A percentile compares a stretch with the other conserved stretches of the same genome.
Evolutionary conservation across 1,139 yeast genomes (phyloP).

Genomic region (Suhomyces bribrorum): DNA sequence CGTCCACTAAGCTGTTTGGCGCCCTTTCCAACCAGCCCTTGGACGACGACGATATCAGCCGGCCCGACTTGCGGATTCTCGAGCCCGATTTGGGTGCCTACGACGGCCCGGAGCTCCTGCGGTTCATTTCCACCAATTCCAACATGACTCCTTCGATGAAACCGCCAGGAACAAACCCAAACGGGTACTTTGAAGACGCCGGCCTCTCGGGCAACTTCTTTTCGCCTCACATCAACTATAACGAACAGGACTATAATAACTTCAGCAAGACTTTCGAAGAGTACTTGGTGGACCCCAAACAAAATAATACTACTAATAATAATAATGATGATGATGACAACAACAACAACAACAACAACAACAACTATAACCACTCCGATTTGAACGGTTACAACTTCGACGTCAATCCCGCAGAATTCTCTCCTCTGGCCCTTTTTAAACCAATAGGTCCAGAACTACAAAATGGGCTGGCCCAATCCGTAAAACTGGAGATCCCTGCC

Average conservation of each 20-base stretch:
- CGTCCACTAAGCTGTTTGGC: conserved; percentile 9
- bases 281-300: conserved; percentile 8
- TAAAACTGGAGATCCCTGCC: neutral
- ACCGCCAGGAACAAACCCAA: conserved; percentile 36
- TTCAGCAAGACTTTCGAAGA: conserved; percentile 12
- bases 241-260: conserved; percentile 12
- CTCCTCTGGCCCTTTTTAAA: conserved; percentile 7
- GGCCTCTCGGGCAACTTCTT: conserved; percentile 8
- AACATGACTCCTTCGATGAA: conserved; percentile 44
- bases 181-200: conserved; percentile 37
- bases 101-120: conserved; percentile 14
- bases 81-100: conserved; percentile 24
- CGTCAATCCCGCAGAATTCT: conserved; percentile 12
- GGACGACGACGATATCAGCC: conserved; percentile 6
- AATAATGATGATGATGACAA: conserved; percentile 5
- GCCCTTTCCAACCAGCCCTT: conserved; percentile 7
- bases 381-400: conserved; percentile 27
- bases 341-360: neutral
- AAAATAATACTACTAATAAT: neutral
- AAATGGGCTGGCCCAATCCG: conserved; percentile 8
- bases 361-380: conserved; percentile 14
- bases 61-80: conserved; percentile 16
- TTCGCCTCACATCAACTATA: conserved; percentile 13
- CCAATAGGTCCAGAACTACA: conserved; percentile 5
- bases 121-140: conserved; percentile 15